Base-by-base conservation (phyloP, 192 early-diverging fungal genomes). In the Rhizoclosmatium sp. region DNA sequence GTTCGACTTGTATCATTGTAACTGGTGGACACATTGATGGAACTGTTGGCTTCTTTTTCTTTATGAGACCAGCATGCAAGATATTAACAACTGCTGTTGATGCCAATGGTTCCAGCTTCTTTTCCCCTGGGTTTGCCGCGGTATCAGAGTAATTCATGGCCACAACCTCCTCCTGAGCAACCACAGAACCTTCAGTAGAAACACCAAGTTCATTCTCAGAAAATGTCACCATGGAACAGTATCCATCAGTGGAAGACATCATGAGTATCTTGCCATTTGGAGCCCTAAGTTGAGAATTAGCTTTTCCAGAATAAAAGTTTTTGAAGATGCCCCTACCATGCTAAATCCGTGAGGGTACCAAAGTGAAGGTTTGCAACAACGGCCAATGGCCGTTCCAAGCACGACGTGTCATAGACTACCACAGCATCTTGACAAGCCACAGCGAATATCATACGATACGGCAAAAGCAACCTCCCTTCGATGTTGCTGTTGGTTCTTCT, bases 321-420 rank as follows among this genome's bases (percentile, higher is more conserved):
- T 69, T 31, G 42, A 68, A 48, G 46, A 54, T 48, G 19, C 39
- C 68, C 79, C 78, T 85, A 92, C 97, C 96, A 97, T 21, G 95
- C 84, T 59, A 97, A 74, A 82, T 99, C 97, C 7, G 96, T 95
- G 49, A 97, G 85, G 2, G 94, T 91, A 16, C 95, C 92, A 82
- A 93, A 97, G 81, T 99, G 97, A 70, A 97, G 84, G 42, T 94
- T 93, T 19, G 89, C 84, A 65, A 96, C 77, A 44, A 92, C 82
- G 16, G 91, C 94, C 3, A 96, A 85, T 1, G 97, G 93, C 16
- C 84, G 82, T 3, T 80, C 74, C 68, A 90, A 69, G 21, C 58
- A 10, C 71, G 93, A 88, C 68, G 97, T 96, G 87, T 97, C 96
- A 83, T 97, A 97, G 2, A 99, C 86, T 21, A 91, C 86, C 16